Conservation (phyloP, 257 asterid genomes). For the Solanum gracilifrons region DNA sequence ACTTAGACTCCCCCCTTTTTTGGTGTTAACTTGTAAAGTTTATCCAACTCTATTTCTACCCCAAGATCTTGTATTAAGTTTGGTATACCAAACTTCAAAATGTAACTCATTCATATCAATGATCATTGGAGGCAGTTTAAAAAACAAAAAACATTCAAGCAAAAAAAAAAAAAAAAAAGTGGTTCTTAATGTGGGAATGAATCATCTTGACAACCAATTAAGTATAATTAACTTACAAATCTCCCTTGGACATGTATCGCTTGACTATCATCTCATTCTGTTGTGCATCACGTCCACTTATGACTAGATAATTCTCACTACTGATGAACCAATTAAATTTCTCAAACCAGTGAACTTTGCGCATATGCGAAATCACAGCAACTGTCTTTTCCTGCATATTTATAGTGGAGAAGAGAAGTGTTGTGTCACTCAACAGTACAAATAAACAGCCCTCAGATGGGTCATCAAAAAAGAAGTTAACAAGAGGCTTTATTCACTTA, state of each 20-base stretch:
- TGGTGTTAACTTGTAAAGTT: background rate
- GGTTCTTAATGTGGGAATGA: background rate
- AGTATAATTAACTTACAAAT: slow-evolving; percentile 53
- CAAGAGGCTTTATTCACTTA: background rate
- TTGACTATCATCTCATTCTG: slow-evolving; percentile 99
- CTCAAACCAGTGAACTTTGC: slow-evolving; percentile 99
- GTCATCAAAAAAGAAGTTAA: background rate
- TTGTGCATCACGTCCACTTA: slow-evolving; percentile 97
- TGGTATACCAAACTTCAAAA: background rate
- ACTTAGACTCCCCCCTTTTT: background rate
- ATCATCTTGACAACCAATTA: background rate
- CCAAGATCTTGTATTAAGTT: background rate
- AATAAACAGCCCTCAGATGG: background rate
- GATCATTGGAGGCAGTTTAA: background rate
- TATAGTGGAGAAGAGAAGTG: background rate
- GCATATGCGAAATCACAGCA: slow-evolving; percentile 91
- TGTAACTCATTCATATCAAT: background rate
- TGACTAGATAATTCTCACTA: slow-evolving; percentile 92
- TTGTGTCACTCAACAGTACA: background rate
- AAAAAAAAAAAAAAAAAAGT: no score
- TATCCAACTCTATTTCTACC: background rate
- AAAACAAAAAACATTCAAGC: no score
- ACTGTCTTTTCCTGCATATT: slow-evolving; percentile 77
- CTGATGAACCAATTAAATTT: slow-evolving; percentile 98
- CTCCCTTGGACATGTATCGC: slow-evolving; percentile 98